Evolutionary conservation across 441 rosid genomes (phyloP).

Genomic region (Monsonia emarginata): DNA sequence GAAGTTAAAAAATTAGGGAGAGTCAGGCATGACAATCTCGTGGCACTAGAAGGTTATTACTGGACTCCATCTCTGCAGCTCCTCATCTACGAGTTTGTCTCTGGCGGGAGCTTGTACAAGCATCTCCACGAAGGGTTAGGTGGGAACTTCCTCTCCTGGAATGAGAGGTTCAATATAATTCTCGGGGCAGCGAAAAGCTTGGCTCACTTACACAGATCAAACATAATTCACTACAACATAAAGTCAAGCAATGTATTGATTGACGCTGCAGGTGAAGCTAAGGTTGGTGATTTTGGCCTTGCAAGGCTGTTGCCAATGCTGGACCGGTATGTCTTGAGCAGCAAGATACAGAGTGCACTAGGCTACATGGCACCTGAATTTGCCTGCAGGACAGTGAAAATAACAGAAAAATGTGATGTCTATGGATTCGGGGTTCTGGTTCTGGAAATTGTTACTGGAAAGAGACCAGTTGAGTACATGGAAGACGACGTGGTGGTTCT

Average conservation of each 20-base stretch:
- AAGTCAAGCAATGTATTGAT: constrained; percentile 60
- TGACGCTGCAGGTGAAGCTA: constrained; percentile 47
- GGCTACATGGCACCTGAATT: constrained; percentile 82
- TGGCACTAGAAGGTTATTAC: constrained; percentile 57
- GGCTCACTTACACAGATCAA: constrained; percentile 52
- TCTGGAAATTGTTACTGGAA: constrained; percentile 69
- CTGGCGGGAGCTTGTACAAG: constrained; percentile 57
- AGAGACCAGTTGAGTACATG: constrained; percentile 91
- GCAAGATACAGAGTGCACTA: constrained; percentile 68
- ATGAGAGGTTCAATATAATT: constrained; percentile 49
- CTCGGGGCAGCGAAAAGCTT: constrained; percentile 55
- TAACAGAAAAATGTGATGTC: constrained; percentile 66
- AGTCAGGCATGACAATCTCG: constrained; percentile 45
- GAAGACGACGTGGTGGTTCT: constrained; percentile 91
- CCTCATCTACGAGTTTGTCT: constrained; percentile 51
- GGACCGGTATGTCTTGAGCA: constrained; percentile 54
- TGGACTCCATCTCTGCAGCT: constrained; percentile 70
- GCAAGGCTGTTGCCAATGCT: constrained; percentile 67
- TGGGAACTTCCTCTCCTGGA: constrained; percentile 46
- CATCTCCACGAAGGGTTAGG: constrained; percentile 50
- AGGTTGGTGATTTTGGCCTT: constrained; percentile 58
- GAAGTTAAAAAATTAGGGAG: constrained; percentile 61
- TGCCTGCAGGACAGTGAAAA: constrained; percentile 60
- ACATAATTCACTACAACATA: constrained; percentile 59
- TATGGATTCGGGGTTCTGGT: constrained; percentile 61